Conservation (phyloP, 768 basidiomycete genomes). For the Pleurotus sapidus region DNA sequence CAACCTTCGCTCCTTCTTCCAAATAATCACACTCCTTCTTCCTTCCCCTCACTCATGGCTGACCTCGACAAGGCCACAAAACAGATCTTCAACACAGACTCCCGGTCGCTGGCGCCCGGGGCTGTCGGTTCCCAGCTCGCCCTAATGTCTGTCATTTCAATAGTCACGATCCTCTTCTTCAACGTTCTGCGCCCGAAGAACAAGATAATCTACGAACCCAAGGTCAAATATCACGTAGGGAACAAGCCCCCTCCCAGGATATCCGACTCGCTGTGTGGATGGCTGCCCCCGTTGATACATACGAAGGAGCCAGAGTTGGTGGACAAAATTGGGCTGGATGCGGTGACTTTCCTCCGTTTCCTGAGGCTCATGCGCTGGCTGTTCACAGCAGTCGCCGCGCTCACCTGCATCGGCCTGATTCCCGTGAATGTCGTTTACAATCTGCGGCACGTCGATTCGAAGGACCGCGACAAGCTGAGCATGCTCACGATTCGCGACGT, state of each 20-base stretch:
- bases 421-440: conserved; percentile 88
- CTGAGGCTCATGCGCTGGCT: conserved; percentile 80
- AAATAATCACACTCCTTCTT: neutral
- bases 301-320: conserved; percentile 88
- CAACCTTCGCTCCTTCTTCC: conserved; percentile 1
- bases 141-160: conserved; percentile 68
- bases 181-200: conserved; percentile 80
- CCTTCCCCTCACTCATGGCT: conserved; percentile 24
- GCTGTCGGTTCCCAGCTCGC: conserved; percentile 78
- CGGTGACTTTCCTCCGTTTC: conserved; percentile 90
- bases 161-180: conserved; percentile 71
- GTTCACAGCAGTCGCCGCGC: conserved; percentile 60
- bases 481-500: conserved; percentile 89
- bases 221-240: conserved; percentile 75
- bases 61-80: conserved; percentile 34
- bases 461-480: conserved; percentile 60
- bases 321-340: conserved; percentile 88
- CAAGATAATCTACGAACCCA: conserved; percentile 82
- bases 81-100: conserved; percentile 33
- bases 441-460: conserved; percentile 52
- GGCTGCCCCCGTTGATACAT: conserved; percentile 83
- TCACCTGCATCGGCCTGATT: conserved; percentile 74
- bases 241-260: conserved; percentile 69
- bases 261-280: conserved; percentile 71
- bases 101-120: conserved; percentile 73